Conservation (phyloP, 805 yeast genomes). For the Wickerhamomyces bovis region DNA sequence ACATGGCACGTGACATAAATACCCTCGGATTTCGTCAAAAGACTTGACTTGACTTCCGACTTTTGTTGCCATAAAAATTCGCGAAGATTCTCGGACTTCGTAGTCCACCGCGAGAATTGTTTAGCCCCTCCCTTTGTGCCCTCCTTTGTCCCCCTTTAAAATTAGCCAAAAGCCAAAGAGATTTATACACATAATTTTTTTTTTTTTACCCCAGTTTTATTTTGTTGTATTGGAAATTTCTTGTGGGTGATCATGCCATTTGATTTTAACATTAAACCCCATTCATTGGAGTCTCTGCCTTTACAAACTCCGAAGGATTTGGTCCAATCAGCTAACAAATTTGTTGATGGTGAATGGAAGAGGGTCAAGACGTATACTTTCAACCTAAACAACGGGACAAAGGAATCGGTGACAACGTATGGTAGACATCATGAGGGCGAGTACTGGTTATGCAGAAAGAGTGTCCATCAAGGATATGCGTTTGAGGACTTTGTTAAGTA, state of each 20-base stretch:
- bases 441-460: constrained; percentile 30
- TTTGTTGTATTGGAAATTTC: background rate
- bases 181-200: background rate
- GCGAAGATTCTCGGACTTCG: background rate
- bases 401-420: constrained; percentile 28
- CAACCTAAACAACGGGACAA: constrained; percentile 20
- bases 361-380: constrained; percentile 27
- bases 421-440: constrained; percentile 23
- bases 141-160: too few species aligned
- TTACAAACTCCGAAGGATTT: constrained; percentile 11
- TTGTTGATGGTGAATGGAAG: constrained; percentile 27
- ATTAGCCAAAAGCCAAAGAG: background rate
- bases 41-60: too few species aligned
- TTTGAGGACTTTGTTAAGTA: constrained; percentile 24
- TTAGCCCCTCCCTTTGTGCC: too few species aligned
- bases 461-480: constrained; percentile 18
- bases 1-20: too few species aligned
- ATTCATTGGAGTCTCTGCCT: constrained; percentile 14
- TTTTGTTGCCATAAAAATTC: too few species aligned
- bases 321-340: constrained; percentile 20
- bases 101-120: background rate
- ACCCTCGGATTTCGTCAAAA: too few species aligned
- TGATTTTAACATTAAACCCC: constrained; percentile 13
- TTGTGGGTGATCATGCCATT: constrained; percentile 8
- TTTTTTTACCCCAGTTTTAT: background rate